Conservation (phyloP, 345 rosid genomes). For the Sonneratia caseolaris region DNA sequence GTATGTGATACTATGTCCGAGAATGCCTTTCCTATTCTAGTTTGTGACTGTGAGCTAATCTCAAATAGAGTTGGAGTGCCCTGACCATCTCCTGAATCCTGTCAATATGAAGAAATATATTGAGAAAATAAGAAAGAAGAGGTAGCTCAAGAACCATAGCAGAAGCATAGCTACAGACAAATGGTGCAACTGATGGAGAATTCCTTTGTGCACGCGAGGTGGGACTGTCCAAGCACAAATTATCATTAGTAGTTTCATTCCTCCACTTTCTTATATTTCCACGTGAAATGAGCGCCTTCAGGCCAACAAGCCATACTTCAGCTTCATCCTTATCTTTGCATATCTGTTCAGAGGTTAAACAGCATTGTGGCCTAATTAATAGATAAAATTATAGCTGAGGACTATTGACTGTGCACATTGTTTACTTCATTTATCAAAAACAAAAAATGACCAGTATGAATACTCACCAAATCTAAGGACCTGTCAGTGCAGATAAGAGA, state of each 20-base stretch:
- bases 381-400: neutral
- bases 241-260: constrained; percentile 36
- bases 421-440: neutral
- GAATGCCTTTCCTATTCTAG: constrained; percentile 59
- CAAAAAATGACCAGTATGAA: neutral
- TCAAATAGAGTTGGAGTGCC: constrained; percentile 38
- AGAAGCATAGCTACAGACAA: constrained; percentile 29
- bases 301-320: constrained; percentile 86
- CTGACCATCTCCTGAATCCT: constrained; percentile 48
- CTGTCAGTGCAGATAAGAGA: constrained; percentile 75
- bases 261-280: constrained; percentile 43
- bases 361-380: neutral
- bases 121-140: neutral
- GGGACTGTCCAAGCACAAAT: constrained; percentile 41
- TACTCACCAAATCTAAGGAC: constrained; percentile 80
- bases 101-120: constrained; percentile 5
- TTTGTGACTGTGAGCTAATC: constrained; percentile 27
- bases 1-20: constrained; percentile 60
- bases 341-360: constrained; percentile 34
- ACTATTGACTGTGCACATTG: neutral
- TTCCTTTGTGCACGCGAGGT: constrained; percentile 23
- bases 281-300: constrained; percentile 53
- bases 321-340: constrained; percentile 98
- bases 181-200: constrained; percentile 40
- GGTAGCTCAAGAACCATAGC: neutral